These are phyloP conservation scores for Taphrina populina DNA, from an alignment of 1,139 yeast genomes.

Conservation along the genomic window DNA sequence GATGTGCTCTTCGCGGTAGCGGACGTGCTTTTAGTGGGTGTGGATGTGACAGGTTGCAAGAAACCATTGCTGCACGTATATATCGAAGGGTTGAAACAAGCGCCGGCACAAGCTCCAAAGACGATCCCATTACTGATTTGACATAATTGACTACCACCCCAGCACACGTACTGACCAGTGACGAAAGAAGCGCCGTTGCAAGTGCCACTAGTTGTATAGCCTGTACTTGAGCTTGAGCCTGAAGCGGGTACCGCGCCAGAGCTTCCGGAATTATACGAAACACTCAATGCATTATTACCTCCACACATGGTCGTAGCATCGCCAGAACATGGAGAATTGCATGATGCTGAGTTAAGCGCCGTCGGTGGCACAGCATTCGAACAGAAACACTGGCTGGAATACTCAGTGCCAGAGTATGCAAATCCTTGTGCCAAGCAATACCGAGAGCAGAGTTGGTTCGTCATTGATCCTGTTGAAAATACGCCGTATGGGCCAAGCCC, in stretches of 20 bases:
- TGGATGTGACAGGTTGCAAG: constrained; percentile 10
- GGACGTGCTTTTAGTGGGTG: background rate
- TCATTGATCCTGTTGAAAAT: constrained; percentile 23
- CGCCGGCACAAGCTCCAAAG: constrained; percentile 20
- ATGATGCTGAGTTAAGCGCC: constrained; percentile 11
- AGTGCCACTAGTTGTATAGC: constrained; percentile 17
- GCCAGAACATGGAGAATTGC: constrained; percentile 34
- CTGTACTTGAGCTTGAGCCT: background rate
- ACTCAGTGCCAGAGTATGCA: constrained; percentile 33
- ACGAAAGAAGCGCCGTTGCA: constrained; percentile 15
- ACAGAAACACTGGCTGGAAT: constrained; percentile 34
- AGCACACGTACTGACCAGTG: constrained; percentile 17
- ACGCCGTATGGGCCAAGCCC: constrained; percentile 29
- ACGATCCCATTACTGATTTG: constrained; percentile 13
- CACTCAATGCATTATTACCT: constrained; percentile 24
- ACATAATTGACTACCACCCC: constrained; percentile 19
- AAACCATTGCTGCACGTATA: constrained; percentile 17
- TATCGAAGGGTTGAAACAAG: constrained; percentile 16
- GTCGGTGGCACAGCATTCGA: constrained; percentile 24
- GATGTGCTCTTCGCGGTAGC: background rate
- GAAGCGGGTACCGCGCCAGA: constrained; percentile 5
- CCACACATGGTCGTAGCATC: constrained; percentile 21
- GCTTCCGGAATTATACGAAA: constrained; percentile 21
- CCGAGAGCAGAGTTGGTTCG: constrained; percentile 11
- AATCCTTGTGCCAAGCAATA: constrained; percentile 31